phyloP scores from a whole-genome alignment of 495 filamentous ascomycete genomes.

The Neurospora tetraspora region DNA sequence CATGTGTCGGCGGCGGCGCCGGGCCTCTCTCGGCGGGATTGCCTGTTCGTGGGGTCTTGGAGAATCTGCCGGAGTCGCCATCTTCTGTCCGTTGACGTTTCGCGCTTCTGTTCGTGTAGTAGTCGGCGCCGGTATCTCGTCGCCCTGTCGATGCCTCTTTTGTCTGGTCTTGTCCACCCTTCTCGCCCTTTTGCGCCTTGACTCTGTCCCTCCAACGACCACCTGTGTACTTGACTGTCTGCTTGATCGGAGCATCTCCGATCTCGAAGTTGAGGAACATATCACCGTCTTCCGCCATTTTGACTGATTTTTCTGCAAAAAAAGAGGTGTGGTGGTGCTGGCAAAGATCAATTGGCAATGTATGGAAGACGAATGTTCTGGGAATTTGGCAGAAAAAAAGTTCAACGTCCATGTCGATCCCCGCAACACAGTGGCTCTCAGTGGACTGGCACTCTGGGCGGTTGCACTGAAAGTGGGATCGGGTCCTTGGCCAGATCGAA shows the following conservation, averaged over 20 bases:
- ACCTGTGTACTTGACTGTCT: constrained; percentile 65
- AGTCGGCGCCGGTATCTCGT: constrained; percentile 10
- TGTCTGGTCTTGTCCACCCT: constrained; percentile 16
- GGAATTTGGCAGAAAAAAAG: constrained; percentile 19
- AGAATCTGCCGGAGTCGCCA: constrained; percentile 8
- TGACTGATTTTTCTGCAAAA: neutral
- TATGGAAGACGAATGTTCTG: neutral
- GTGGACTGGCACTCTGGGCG: neutral
- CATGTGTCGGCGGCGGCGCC: constrained; percentile 14
- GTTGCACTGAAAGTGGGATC: neutral
- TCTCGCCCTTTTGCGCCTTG: constrained; percentile 63
- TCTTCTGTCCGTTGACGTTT: constrained; percentile 34
- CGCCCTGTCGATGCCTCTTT: constrained; percentile 2
- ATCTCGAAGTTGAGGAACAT: constrained; percentile 89
- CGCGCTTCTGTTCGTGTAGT: constrained; percentile 19
- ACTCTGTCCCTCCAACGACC: constrained; percentile 85
- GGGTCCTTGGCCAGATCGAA: neutral
- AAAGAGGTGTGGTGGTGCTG: neutral
- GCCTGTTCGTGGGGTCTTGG: constrained; percentile 11
- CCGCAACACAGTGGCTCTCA: neutral
- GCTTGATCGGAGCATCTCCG: constrained; percentile 48
- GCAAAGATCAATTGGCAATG: neutral
- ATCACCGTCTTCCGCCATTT: constrained; percentile 80
- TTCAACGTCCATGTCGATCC: constrained; percentile 4
- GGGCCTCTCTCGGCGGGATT: constrained; percentile 7